Evolutionary conservation across 2,329 filamentous ascomycete species (phyloP).

Genomic region (Sclerotinia glacialis): DNA sequence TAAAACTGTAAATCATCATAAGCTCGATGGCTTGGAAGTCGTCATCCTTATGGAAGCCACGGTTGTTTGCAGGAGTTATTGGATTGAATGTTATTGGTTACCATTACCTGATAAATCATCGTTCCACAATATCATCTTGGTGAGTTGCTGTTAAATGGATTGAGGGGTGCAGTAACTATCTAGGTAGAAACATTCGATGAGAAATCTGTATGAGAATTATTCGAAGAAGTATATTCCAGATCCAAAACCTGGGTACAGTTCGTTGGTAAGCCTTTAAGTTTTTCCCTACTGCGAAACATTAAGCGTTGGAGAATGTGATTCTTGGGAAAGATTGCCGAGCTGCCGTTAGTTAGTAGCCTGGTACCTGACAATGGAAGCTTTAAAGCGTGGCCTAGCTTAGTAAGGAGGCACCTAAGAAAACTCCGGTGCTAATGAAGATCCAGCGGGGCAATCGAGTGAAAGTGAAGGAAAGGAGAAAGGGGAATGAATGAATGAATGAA

Average conservation of each 20-base stretch:
- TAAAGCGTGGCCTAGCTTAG: neutral
- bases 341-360: neutral
- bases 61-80: neutral
- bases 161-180: neutral
- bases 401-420: neutral
- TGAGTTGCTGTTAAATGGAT: neutral
- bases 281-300: too few relatives aligned
- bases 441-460: neutral
- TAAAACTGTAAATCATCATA: neutral
- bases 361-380: neutral
- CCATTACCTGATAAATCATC: neutral
- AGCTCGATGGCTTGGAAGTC: neutral
- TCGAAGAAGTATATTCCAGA: neutral
- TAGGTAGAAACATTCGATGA: neutral
- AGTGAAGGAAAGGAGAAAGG: conserved; percentile 1
- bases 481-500: too few relatives aligned
- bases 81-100: neutral
- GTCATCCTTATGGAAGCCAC: neutral
- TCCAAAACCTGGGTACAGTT: neutral
- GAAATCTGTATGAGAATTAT: neutral
- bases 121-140: neutral
- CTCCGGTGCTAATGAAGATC: neutral
- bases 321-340: neutral
- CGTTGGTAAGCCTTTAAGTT: neutral
- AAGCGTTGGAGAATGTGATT: neutral